Conservation (phyloP, 495 filamentous ascomycete species). For the Hypoxylon fuscum region DNA sequence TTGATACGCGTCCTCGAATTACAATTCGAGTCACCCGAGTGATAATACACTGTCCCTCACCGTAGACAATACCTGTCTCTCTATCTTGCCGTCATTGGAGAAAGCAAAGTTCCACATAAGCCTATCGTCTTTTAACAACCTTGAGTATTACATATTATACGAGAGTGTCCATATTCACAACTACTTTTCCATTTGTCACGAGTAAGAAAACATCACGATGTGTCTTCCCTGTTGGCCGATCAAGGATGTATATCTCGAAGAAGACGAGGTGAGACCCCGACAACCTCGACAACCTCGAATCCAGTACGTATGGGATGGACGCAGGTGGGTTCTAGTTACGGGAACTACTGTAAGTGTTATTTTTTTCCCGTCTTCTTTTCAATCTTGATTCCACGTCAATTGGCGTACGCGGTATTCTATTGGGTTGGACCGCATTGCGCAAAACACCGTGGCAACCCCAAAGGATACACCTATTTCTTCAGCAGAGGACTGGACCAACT, state of each 20-base stretch:
- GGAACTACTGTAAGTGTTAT: conserved; percentile 27
- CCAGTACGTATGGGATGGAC: conserved; percentile 50
- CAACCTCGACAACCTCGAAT: conserved; percentile 10
- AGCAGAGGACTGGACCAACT: no score
- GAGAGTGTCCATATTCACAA: no score
- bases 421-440: neutral
- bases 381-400: neutral
- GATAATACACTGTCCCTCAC: no score
- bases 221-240: conserved; percentile 57
- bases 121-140: no score
- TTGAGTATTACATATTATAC: no score
- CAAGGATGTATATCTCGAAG: conserved; percentile 52
- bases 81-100: no score
- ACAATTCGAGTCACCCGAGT: no score
- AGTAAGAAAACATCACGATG: conserved; percentile 37
- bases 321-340: conserved; percentile 37
- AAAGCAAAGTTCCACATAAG: no score
- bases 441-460: no score
- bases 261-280: conserved; percentile 18
- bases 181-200: neutral
- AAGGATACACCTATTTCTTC: no score
- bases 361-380: conserved; percentile 13
- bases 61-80: no score
- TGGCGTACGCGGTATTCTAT: neutral
- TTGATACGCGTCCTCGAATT: no score